Evolutionary conservation across 805 yeast genomes (phyloP), one percentile per base, ranked within the genome.

Genomic region (Suhomyces vadensis): DNA sequence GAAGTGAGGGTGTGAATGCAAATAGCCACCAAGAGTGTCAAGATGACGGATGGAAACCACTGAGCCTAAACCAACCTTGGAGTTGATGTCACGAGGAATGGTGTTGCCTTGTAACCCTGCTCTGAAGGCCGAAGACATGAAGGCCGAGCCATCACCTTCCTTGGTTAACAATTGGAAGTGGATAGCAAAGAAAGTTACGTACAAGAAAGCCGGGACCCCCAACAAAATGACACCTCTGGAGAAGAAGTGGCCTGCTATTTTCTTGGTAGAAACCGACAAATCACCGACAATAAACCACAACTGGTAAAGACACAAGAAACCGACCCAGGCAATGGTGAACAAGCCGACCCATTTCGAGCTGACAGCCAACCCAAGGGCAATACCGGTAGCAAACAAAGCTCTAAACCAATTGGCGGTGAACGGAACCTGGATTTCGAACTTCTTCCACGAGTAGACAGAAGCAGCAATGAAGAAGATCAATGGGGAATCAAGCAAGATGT

Each of bases 261-360:
- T 65, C 11, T 56, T 60, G 8, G 78, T 47, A 11, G 81, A 55
- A 14, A 81, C 73, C 4, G 74, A 58, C 56, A 87, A 71, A 67
- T 87, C 94, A 59, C 94, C 94, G 55, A 85, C 60, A 46, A 80
- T 61, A 52, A 85, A 76, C 91, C 91, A 85, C 50, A 87, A 56
- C 55, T 82, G 85, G 61, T 76, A 69, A 13, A 77, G 60, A 57
- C 85, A 83, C 46, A 77, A 61, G 2, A 74, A 41, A 41, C 94
- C 95, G 47, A 82, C 76, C 92, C 92, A 87, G 3, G 85, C 85
- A 45, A 87, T 60, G 14, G 95, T 87, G 67, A 86, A 86, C 31
- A 86, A 66, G 49, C 95, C 95, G 37, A 86, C 94, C 94, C 94
- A 86, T 64, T 87, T 87, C 24, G 91, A 80, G 19, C 86, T 78